phyloP scores from a whole-genome alignment of 208 protist species.

The Trypanosoma vivax region DNA sequence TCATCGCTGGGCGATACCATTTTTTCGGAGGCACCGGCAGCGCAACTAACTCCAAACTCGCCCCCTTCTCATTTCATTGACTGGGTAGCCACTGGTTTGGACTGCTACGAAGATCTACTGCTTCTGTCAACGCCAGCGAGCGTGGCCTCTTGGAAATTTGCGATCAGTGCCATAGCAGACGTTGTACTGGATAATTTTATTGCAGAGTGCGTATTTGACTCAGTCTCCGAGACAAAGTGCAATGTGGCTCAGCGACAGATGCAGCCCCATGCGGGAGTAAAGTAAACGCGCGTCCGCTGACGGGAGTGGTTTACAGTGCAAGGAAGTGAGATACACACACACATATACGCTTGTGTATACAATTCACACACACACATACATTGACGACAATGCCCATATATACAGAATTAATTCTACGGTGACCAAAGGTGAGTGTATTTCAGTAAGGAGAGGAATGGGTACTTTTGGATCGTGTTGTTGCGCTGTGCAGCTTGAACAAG shows the following conservation, averaged over 20 bases:
- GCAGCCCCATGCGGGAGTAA: too few species aligned
- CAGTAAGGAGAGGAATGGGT: too few species aligned
- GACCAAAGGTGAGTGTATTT: too few species aligned
- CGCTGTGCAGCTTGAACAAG: too few species aligned
- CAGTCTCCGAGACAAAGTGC: background rate
- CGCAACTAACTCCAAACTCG: conserved; percentile 25
- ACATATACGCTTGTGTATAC: too few species aligned
- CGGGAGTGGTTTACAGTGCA: too few species aligned
- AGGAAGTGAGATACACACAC: too few species aligned
- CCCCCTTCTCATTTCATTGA: conserved; percentile 34
- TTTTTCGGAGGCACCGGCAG: background rate
- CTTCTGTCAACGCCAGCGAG: conserved; percentile 10
- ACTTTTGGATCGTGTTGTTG: too few species aligned
- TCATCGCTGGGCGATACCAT: background rate
- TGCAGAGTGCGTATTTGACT: conserved; percentile 9
- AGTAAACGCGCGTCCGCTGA: too few species aligned
- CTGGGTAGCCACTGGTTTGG: conserved; percentile 48
- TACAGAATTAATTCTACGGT: too few species aligned
- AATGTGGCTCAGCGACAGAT: background rate
- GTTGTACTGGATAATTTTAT: conserved; percentile 1
- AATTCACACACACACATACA: too few species aligned
- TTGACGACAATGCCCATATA: too few species aligned
- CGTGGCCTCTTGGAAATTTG: background rate
- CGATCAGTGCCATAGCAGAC: conserved; percentile 6
- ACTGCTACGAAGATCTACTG: conserved; percentile 42